These are phyloP conservation scores for Fomitopsis pulvina DNA, from an alignment of 768 basidiomycete genomes.

Conservation along the genomic window DNA sequence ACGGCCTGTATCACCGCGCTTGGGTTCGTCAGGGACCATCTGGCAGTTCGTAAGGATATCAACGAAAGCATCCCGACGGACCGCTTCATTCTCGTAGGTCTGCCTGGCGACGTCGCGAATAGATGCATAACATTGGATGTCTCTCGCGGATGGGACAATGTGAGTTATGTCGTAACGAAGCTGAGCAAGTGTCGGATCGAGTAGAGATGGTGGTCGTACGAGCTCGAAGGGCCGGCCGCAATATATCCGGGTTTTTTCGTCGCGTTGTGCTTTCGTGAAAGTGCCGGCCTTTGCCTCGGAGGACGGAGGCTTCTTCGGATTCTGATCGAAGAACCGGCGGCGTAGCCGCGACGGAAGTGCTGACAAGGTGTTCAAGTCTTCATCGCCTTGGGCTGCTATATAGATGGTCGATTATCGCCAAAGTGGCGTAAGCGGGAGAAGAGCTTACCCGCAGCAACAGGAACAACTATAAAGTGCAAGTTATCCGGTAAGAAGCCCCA, in stretches of 20 bases:
- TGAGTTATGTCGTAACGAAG: neutral
- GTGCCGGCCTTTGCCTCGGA: no score
- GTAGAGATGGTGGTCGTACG: neutral
- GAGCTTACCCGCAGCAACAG: no score
- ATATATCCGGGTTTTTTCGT: neutral
- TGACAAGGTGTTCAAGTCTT: no score
- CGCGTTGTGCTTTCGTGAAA: no score
- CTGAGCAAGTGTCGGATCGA: neutral
- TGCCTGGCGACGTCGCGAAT: neutral
- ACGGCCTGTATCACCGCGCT: neutral
- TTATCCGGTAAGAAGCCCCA: no score
- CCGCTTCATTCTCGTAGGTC: neutral
- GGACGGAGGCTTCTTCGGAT: no score
- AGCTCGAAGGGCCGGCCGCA: neutral
- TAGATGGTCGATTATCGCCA: no score
- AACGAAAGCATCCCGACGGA: neutral
- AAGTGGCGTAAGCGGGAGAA: no score
- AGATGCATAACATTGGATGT: conserved; percentile 1
- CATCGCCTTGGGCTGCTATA: no score
- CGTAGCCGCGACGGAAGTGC: no score
- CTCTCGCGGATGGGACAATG: neutral
- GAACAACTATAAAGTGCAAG: no score
- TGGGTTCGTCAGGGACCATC: neutral
- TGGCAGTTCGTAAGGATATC: neutral
- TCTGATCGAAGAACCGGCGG: no score